Conservation (phyloP, 2,329 filamentous ascomycete genomes). For the Fusarium sp. region DNA sequence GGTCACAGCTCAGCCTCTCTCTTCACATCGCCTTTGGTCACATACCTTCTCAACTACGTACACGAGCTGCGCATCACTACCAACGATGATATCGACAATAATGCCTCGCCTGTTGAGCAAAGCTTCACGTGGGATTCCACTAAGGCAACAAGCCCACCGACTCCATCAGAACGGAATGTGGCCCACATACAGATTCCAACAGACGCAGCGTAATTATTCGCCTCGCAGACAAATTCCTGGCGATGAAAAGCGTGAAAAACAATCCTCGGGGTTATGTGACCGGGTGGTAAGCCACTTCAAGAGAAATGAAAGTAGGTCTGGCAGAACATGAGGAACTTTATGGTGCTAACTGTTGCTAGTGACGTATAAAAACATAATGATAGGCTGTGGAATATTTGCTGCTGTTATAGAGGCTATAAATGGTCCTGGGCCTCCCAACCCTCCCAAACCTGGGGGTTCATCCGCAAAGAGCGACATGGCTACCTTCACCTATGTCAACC, state of each 20-base stretch:
- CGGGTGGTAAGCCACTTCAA: background rate
- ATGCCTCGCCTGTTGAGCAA: background rate
- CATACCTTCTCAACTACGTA: background rate
- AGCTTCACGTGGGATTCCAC: too few relatives aligned
- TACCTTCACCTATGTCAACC: fast-evolving
- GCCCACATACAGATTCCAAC: background rate
- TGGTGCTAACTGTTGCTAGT: background rate
- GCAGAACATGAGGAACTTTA: fast-evolving
- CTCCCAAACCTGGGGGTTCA: background rate
- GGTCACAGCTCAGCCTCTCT: too few relatives aligned
- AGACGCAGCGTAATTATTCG: background rate
- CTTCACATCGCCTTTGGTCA: background rate
- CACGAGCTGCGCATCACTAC: fast-evolving
- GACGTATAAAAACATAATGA: too few relatives aligned
- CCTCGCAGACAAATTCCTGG: fast-evolving
- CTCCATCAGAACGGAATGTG: background rate
- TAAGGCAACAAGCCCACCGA: background rate
- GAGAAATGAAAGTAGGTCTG: background rate
- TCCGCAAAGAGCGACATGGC: background rate
- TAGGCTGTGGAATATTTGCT: background rate
- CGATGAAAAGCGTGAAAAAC: too few relatives aligned
- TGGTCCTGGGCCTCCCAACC: background rate
- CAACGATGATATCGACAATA: background rate
- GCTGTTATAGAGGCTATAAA: fast-evolving
- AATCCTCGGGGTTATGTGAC: fast-evolving